Evolutionary conservation across 306 rosid species (phyloP).

Genomic region (Hippophae gyantsensis): DNA sequence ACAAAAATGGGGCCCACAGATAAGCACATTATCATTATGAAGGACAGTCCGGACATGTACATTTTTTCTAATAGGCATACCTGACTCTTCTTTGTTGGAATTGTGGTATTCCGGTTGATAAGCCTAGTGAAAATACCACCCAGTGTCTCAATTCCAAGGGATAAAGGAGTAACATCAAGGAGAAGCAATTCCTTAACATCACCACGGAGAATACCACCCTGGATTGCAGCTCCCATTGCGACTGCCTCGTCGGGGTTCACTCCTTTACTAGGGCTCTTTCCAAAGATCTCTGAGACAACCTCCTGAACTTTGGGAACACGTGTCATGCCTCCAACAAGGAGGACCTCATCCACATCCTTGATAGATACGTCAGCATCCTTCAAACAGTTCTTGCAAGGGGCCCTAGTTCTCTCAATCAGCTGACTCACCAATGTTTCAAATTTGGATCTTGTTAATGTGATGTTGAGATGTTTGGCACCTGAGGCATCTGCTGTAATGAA

Average conservation of each 20-base stretch:
- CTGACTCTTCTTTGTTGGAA: constrained; percentile 96
- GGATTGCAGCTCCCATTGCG: constrained; percentile 91
- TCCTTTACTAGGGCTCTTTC: constrained; percentile 92
- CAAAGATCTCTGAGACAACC: constrained; percentile 62
- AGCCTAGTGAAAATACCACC: constrained; percentile 89
- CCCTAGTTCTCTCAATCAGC: constrained; percentile 76
- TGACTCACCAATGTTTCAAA: constrained; percentile 65
- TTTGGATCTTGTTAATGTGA: constrained; percentile 80
- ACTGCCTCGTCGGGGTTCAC: constrained; percentile 97
- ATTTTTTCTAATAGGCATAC: constrained; percentile 20
- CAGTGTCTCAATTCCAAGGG: constrained; percentile 85
- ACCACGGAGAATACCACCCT: constrained; percentile 93
- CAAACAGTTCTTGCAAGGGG: constrained; percentile 76
- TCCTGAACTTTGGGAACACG: constrained; percentile 92
- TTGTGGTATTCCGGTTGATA: constrained; percentile 78
- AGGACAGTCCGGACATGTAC: too few species aligned
- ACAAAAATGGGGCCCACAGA: too few species aligned
- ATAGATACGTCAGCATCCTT: constrained; percentile 68
- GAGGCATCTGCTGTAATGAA: constrained; percentile 94
- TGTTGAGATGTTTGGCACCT: constrained; percentile 87
- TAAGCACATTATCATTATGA: too few species aligned
- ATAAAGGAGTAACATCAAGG: constrained; percentile 86
- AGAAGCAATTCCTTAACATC: constrained; percentile 89
- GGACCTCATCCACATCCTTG: constrained; percentile 94
- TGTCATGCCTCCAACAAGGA: constrained; percentile 94